These are phyloP conservation scores for Borealophlyctis nickersoniae DNA, from an alignment of 192 early-diverging fungal genomes.

Conservation along the genomic window DNA sequence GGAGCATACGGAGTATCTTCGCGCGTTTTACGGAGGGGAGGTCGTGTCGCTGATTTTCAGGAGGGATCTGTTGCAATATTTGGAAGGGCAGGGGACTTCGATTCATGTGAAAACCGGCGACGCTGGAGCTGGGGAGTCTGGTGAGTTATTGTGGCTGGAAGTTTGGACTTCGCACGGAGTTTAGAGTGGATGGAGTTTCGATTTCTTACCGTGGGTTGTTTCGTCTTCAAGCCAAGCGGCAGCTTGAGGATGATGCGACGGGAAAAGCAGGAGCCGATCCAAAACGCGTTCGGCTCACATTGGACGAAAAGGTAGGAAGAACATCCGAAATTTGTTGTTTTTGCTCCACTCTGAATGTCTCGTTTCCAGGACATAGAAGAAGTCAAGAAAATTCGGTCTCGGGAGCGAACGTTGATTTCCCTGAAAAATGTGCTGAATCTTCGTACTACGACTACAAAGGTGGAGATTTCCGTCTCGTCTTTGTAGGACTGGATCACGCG, in stretches of 20 bases:
- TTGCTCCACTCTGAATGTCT: background rate
- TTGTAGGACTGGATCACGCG: background rate
- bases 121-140: background rate
- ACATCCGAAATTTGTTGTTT: background rate
- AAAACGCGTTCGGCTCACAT: conserved; percentile 5
- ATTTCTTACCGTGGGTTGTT: no score
- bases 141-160: background rate
- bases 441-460: conserved; percentile 13
- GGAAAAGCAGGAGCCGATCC: conserved; percentile 2
- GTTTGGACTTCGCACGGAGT: background rate
- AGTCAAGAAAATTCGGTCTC: background rate
- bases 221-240: conserved; percentile 8
- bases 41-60: conserved; percentile 70
- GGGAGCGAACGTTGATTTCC: background rate
- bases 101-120: conserved; percentile 37
- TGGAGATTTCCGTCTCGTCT: background rate
- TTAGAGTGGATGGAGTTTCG: background rate
- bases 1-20: conserved; percentile 72
- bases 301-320: conserved; percentile 16
- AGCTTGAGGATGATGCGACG: conserved; percentile 2
- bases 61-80: conserved; percentile 64
- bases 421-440: background rate
- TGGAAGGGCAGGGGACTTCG: conserved; percentile 57
- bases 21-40: conserved; percentile 49
- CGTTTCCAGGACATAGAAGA: background rate